Evolutionary conservation across 371 early-diverging fungal species (phyloP).

Genomic region (Chytridium lagenaria): DNA sequence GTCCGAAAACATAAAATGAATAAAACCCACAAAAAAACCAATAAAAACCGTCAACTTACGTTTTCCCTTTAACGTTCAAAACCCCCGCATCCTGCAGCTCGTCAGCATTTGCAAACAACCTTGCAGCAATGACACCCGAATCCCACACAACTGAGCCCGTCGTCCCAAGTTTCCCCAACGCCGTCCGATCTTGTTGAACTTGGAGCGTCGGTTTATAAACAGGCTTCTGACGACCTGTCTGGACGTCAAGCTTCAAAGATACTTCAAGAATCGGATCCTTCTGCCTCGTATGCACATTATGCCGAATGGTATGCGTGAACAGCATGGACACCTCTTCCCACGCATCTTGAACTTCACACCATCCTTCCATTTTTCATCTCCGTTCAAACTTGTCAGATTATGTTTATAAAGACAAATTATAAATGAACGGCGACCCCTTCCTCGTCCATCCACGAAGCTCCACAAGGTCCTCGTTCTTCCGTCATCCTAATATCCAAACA

Average conservation of each 20-base stretch:
- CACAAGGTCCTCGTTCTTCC: background rate
- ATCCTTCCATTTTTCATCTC: background rate
- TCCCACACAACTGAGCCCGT: conserved; percentile 24
- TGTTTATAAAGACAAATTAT: background rate
- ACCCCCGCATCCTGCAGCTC: background rate
- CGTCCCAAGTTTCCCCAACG: background rate
- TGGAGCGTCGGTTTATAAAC: background rate
- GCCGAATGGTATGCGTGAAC: background rate
- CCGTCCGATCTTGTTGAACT: conserved; percentile 11
- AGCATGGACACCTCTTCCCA: conserved; percentile 2
- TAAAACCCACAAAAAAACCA: background rate
- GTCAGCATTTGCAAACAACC: conserved; percentile 1
- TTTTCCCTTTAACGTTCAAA: conserved; percentile 7
- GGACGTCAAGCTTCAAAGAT: background rate
- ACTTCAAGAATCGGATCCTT: background rate
- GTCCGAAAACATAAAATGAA: background rate
- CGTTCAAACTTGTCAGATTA: no score
- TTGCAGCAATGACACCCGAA: background rate
- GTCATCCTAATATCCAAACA: no score
- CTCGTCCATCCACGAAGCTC: conserved; percentile 4
- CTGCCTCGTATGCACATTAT: background rate
- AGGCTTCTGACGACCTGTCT: background rate
- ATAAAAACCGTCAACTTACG: background rate
- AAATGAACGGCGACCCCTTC: background rate
- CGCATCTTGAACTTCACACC: background rate